phyloP scores from a whole-genome alignment of 139 green algal species.

The Microglena sp. region DNA sequence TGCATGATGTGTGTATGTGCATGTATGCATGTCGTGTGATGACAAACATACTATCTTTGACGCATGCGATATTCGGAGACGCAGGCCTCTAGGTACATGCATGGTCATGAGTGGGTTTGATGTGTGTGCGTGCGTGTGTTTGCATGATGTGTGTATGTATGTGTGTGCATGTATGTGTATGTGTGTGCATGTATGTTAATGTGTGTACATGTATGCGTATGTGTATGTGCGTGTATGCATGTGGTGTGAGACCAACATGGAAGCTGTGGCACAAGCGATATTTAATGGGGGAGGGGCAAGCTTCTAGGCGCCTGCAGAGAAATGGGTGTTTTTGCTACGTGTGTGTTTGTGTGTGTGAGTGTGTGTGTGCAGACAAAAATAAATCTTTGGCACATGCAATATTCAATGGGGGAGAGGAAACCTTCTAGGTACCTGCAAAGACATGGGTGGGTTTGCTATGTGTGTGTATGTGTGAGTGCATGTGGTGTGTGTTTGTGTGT shows the following conservation, averaged over 20 bases:
- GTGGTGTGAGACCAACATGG: background rate
- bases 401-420: no score
- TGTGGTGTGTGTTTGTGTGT: slow-evolving; percentile 1
- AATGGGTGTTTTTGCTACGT: no score
- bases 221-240: background rate
- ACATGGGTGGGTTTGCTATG: background rate
- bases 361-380: no score
- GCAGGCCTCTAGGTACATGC: background rate
- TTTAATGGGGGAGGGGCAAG: no score
- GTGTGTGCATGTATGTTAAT: slow-evolving; percentile 1
- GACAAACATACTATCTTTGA: background rate
- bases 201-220: background rate
- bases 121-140: background rate
- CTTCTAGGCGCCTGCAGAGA: no score
- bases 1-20: slow-evolving; percentile 1
- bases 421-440: no score
- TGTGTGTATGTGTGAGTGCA: no score
- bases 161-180: slow-evolving; percentile 3
- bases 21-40: background rate
- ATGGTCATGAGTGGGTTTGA: background rate
- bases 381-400: no score
- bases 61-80: background rate
- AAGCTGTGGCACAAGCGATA: background rate
- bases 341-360: no score
- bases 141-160: background rate